Evolutionary conservation across 345 rosid species (phyloP).

Genomic region (Anastatica hierochuntica): DNA sequence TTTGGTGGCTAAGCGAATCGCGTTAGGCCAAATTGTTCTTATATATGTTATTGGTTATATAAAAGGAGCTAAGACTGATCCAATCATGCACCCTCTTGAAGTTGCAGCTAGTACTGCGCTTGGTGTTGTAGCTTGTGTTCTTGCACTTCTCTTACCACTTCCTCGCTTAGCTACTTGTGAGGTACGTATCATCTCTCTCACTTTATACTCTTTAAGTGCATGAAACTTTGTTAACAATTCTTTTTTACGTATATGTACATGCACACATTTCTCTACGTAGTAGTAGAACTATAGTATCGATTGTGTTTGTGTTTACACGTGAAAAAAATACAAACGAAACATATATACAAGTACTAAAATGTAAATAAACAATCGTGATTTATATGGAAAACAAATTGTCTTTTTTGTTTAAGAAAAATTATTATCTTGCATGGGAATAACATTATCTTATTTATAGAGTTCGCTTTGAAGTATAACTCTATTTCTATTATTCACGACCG

Average conservation of each 20-base stretch:
- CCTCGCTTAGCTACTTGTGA: slow-evolving; percentile 67
- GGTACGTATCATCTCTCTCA: slow-evolving; percentile 30
- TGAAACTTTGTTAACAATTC: too few relatives aligned
- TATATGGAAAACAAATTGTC: neutral
- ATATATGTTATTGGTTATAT: slow-evolving; percentile 51
- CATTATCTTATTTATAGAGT: neutral
- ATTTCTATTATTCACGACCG: neutral
- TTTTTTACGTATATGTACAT: neutral
- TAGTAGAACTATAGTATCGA: neutral
- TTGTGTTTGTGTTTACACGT: neutral
- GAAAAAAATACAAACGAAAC: neutral
- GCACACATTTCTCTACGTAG: neutral
- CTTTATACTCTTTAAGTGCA: neutral
- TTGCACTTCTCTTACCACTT: slow-evolving; percentile 61
- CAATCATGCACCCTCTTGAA: slow-evolving; percentile 61
- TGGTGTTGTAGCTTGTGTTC: slow-evolving; percentile 61
- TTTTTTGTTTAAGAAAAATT: neutral
- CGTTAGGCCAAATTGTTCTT: slow-evolving; percentile 71
- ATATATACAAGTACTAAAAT: neutral
- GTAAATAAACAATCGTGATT: too few relatives aligned
- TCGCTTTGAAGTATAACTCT: neutral
- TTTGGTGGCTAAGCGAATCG: slow-evolving; percentile 58
- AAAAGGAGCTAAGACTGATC: slow-evolving; percentile 40
- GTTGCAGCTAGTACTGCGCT: slow-evolving; percentile 72
- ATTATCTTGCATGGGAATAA: slow-evolving; percentile 6